These are phyloP conservation scores for Fusarium sp. DNA, from an alignment of 2,329 filamentous ascomycete species.

Conservation along the genomic window DNA sequence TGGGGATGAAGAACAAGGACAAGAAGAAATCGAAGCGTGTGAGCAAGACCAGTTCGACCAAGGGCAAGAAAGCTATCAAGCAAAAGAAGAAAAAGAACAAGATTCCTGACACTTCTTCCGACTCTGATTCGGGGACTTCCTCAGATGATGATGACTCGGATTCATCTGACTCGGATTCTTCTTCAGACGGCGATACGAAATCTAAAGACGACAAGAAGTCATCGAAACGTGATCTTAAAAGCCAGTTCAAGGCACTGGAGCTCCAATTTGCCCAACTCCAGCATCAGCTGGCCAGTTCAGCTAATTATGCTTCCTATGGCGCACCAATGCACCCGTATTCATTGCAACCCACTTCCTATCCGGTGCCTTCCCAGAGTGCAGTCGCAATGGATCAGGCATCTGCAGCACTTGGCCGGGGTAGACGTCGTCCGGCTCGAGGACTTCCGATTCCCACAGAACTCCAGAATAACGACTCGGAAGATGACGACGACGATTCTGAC, in stretches of 20 bases:
- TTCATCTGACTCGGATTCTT: slow-evolving; percentile 43
- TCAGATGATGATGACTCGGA: slow-evolving; percentile 40
- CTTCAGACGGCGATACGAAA: slow-evolving; percentile 32
- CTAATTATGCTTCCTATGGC: neutral
- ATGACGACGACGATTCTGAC: neutral
- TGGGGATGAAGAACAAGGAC: slow-evolving; percentile 15
- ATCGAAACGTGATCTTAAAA: slow-evolving; percentile 37
- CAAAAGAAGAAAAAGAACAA: slow-evolving; percentile 29
- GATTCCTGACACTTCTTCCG: slow-evolving; percentile 7
- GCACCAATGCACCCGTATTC: slow-evolving; percentile 10
- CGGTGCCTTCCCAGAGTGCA: neutral
- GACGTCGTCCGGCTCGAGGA: neutral
- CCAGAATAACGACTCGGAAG: neutral
- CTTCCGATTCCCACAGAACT: neutral
- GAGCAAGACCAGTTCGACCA: slow-evolving; percentile 19
- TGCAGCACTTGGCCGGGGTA: neutral
- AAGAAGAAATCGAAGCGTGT: slow-evolving; percentile 19
- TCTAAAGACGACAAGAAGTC: slow-evolving; percentile 30
- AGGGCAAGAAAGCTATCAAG: slow-evolving; percentile 23
- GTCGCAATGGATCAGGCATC: neutral
- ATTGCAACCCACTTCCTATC: slow-evolving; percentile 1
- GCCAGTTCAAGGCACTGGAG: slow-evolving; percentile 49
- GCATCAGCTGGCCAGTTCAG: slow-evolving; percentile 31
- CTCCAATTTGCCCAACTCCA: slow-evolving; percentile 46
- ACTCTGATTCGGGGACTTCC: slow-evolving; percentile 42